Evolutionary conservation across 306 rosid genomes (phyloP), one percentile per base, ranked within the genome.

Genomic region (Malus orientalis): DNA sequence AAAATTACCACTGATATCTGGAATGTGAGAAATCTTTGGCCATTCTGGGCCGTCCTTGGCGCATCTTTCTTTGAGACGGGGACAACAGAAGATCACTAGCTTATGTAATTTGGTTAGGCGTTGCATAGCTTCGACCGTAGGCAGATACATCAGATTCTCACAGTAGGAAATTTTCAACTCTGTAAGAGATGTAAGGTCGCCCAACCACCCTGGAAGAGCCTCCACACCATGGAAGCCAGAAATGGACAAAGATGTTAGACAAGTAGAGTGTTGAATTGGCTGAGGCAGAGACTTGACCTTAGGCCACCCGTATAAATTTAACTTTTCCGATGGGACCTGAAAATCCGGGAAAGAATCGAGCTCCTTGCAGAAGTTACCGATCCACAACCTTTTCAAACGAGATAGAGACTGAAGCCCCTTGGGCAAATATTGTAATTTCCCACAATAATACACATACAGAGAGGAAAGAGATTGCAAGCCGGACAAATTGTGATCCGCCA

Each of bases 371-470:
- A 38, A 38, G 0, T 2, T 0, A 38, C 42, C 42, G 42, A 38
- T 7, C 10, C 0, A 0, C 42, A 38, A 1, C 2, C 0, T 1
- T 38, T 38, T 0, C 42, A 38, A 7, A 59, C 15, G 30, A 20
- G 32, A 12, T 4, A 59, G 30, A 9, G 13, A 54, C 0, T 23
- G 16, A 0, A 9, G 16, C 2, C 64, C 64, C 42, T 38, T 38
- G 42, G 42, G 42, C 0, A 38, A 38, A 7, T 7, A 38, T 38
- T 38, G 42, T 38, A 38, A 38, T 38, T 38, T 7, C 42, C 2
- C 2, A 38, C 42, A 36, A 1, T 6, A 0, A 36, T 0, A 36
- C 6, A 36, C 2, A 0, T 0, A 1, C 0, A 32, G 0, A 38
- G 0, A 7, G 42, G 0, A 38, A 38, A 38, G 42, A 38, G 42